Evolutionary conservation across 1,284 basidiomycete genomes (phyloP).

Genomic region (Psilocybe mexicana): DNA sequence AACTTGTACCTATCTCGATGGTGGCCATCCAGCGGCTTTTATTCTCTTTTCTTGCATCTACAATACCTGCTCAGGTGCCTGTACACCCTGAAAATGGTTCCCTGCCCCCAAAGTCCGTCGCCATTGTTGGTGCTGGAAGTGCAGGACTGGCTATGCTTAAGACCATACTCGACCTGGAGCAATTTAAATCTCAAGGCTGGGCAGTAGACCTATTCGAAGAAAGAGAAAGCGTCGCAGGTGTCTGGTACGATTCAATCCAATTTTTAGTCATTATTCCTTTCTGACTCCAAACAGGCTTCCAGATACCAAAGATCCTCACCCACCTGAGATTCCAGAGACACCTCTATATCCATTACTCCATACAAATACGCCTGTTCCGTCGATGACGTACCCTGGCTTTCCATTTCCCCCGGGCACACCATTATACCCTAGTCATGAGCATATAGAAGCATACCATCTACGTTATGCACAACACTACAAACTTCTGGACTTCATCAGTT

Average conservation of each 20-base stretch:
- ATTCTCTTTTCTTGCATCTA: conserved; percentile 25
- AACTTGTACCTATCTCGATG: conserved; percentile 18
- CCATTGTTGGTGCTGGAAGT: conserved; percentile 50
- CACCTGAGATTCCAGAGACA: conserved; percentile 52
- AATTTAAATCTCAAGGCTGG: conserved; percentile 37
- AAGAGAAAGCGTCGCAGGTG: conserved; percentile 48
- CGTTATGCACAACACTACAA: conserved; percentile 41
- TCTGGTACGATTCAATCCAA: conserved; percentile 38
- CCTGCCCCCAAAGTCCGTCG: conserved; percentile 44
- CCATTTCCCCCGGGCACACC: conserved; percentile 50
- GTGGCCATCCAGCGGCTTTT: conserved; percentile 27
- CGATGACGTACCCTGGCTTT: conserved; percentile 54
- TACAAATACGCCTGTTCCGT: conserved; percentile 55
- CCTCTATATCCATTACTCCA: conserved; percentile 55
- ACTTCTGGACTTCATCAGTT: conserved; percentile 39
- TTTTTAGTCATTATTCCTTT: neutral
- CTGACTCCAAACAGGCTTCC: conserved; percentile 33
- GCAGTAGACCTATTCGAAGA: conserved; percentile 55
- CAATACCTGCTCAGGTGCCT: conserved; percentile 19
- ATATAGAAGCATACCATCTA: conserved; percentile 47
- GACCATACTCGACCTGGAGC: conserved; percentile 48
- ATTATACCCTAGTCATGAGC: conserved; percentile 49
- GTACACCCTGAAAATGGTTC: conserved; percentile 10
- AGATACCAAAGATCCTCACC: conserved; percentile 40
- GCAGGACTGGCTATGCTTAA: conserved; percentile 55